Evolutionary conservation across 2,329 filamentous ascomycete genomes (phyloP), one percentile per base, ranked within the genome.

Genomic region (Neophaeococcomyces aloes): DNA sequence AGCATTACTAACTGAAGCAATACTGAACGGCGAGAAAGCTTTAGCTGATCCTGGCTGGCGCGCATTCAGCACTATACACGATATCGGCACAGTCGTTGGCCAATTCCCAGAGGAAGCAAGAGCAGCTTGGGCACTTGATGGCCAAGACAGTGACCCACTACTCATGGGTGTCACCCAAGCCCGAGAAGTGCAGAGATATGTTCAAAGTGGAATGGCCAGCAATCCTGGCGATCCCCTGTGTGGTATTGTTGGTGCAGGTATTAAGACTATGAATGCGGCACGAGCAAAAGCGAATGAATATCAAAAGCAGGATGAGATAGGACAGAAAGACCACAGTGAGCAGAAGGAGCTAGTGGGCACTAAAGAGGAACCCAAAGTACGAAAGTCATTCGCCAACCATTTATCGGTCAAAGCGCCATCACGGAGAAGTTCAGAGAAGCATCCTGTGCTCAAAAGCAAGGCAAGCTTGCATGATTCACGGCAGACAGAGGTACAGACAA

Each of bases 11-110:
- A 59, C 61, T 1, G 65, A 81, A 38, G 84, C 83, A 3, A 78
- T 93, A n/a, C 55, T 62, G 1, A 71, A 81, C 40, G 81, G 84
- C 1, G 69, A 76, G 32, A 54, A 67, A 3, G 78, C 83, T 1
- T 57, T 79, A 0, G 51, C 57, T 0, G 88, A 81, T 47, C 54
- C 62, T 5, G 71, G 81, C 21, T 88, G 86, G 70, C 68, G 68
- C 18, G 68, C 78, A 0, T 78, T 86, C 54, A 83, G 81, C 46
- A 63, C 67, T 19, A 79, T 78, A 17, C 84, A 89, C 53, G 85
- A 94, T 57, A 72, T 95, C 46, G 86, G 86, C 0, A 61, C 94
- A 8, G 83, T 79, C 46, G 64, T 94, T 2, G 58, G 75, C 2
- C 64, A 75, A 23, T 86, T 89, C 57, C 82, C 86, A 0, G 67